Percentiles rank a stretch among this genome's conserved stretches.
phyloP scores from a whole-genome alignment of 192 early-diverging fungal species.

The Phlyctochytrium planicorne region DNA sequence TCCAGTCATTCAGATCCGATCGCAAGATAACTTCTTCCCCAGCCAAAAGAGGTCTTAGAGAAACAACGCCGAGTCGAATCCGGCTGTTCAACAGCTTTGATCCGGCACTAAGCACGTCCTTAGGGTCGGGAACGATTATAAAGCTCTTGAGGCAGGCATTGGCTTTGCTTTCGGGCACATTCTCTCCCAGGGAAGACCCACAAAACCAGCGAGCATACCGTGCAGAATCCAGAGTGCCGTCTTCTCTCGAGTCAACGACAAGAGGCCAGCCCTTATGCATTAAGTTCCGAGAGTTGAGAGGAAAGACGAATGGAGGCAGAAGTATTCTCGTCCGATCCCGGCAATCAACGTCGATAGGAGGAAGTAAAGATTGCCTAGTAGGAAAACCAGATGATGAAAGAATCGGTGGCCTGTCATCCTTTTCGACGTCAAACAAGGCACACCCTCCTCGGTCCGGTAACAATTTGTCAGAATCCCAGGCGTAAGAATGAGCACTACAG shows the following conservation, averaged over 20 bases:
- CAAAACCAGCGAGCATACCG: conserved; percentile 1
- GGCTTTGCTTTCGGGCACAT: not conserved
- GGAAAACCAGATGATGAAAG: not conserved
- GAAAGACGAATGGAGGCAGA: not conserved
- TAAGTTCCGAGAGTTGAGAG: not conserved
- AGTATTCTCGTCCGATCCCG: not conserved
- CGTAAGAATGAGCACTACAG: not conserved
- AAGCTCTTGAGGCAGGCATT: not conserved
- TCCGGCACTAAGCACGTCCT: not conserved
- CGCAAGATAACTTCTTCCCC: conserved; percentile 3
- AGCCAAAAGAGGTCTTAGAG: not conserved
- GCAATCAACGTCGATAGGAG: not conserved
- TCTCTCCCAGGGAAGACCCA: not conserved
- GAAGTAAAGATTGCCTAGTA: not conserved
- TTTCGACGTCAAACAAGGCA: too few relatives aligned
- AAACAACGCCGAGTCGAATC: not conserved
- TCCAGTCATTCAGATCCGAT: not conserved
- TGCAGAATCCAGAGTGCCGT: not conserved
- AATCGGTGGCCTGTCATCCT: not conserved
- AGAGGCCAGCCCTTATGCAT: not conserved
- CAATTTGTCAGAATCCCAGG: not conserved
- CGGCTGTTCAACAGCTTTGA: not conserved
- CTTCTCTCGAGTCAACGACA: not conserved
- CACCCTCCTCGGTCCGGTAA: too few relatives aligned
- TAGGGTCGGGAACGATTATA: not conserved